These are phyloP conservation scores for Epichloe scottii DNA, from an alignment of 2,329 filamentous ascomycete species.

Conservation along the genomic window DNA sequence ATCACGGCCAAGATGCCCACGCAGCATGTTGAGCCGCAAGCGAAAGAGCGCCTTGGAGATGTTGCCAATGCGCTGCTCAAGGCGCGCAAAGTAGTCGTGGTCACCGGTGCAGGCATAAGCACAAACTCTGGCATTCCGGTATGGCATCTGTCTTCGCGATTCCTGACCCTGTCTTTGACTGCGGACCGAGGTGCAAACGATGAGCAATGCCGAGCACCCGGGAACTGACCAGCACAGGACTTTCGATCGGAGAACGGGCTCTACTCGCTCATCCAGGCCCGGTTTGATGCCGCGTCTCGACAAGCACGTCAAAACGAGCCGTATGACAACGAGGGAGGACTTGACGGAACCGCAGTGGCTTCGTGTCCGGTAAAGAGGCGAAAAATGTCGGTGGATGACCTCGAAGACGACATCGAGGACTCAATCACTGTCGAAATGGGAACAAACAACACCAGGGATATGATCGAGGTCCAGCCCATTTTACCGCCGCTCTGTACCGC, in stretches of 20 bases:
- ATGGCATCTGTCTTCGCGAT: conserved; percentile 9
- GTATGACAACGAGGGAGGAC: conserved; percentile 12
- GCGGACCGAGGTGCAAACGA: neutral
- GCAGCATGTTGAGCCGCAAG: conserved; percentile 38
- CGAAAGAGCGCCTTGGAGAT: conserved; percentile 44
- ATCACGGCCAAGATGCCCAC: conserved; percentile 39
- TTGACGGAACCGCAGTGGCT: conserved; percentile 9
- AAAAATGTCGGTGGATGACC: conserved; percentile 12
- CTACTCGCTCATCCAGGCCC: conserved; percentile 58
- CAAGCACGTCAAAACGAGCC: conserved; percentile 18
- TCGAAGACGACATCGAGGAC: neutral
- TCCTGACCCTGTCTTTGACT: neutral
- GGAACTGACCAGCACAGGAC: conserved; percentile 33
- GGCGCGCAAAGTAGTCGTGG: conserved; percentile 55
- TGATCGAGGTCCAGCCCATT: neutral
- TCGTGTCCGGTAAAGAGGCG: conserved; percentile 21
- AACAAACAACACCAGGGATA: neutral
- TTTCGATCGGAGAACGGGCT: conserved; percentile 62
- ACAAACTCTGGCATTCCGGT: conserved; percentile 67
- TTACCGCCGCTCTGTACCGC: neutral
- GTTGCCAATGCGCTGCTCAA: conserved; percentile 53
- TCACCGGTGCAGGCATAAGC: conserved; percentile 63
- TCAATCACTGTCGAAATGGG: neutral
- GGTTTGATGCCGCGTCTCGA: conserved; percentile 43
- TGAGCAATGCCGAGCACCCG: neutral